Base-by-base conservation (phyloP, 2,329 filamentous ascomycete genomes). In the Trichoderma breve region DNA sequence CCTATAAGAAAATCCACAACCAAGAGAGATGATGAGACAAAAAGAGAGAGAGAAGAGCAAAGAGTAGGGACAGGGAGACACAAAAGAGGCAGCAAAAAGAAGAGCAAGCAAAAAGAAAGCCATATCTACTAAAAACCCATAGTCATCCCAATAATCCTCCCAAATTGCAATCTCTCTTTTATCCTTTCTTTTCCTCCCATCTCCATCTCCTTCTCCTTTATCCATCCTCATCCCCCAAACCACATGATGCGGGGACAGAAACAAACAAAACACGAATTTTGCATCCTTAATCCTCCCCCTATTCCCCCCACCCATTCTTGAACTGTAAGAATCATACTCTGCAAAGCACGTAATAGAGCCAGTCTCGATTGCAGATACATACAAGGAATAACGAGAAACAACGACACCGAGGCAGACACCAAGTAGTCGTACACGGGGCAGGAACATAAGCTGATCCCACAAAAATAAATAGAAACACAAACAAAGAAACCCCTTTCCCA, bases 361-460 rank as follows among this genome's bases (percentile, higher is more conserved):
- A 62, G 57, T 70, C 67, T 72, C 58, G 39, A 70, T 70, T 61
- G 57, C 67, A 62, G 67, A 62, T 70, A 62, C 67, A 47, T 70
- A 70, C 39, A 69, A 36, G 6, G 26, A 69, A 61, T 30, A 53
- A 61, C 9, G 14, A 24, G 30, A 55, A 55, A 21, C 30, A 64
- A 36, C 39, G 39, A 60, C 30, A 21, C 30, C 28, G 18, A 36
- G 43, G 39, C 55, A 47, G 28, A 53, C 32, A 67, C 21, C 15
- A 60, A 57, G 66, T 70, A 70, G 39, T 70, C 57, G 39, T 70
- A 70, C 57, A 70, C 30, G 21, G 39, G 1, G 36, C 24, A 53
- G 57, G 57, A 53, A 30, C 7, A 15, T 11, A 4, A 11, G 2
- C 39, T 30, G 24, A 43, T 34, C 51, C 32, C 47, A 15, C 21